phyloP scores from a whole-genome alignment of 306 rosid genomes.

The Pyrus betulifolia region DNA sequence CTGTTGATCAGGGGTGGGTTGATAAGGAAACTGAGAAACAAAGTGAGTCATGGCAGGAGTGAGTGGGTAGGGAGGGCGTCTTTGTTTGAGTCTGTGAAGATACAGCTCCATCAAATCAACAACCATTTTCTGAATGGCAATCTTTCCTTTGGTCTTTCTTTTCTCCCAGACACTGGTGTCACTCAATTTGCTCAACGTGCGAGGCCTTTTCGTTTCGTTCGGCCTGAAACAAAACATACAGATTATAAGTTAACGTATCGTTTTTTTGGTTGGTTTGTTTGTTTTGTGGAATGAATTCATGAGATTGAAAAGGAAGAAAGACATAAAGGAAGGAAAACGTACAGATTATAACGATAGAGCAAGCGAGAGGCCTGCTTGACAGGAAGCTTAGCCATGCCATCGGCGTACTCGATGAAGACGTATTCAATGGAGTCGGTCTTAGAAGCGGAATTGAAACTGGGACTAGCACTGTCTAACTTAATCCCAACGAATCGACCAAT shows the following conservation, averaged over 20 bases:
- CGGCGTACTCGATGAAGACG: conserved; percentile 87
- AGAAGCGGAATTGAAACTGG: conserved; percentile 9
- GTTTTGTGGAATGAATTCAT: background rate
- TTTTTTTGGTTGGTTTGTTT: background rate
- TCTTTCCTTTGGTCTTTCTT: conserved; percentile 75
- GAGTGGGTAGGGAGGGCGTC: conserved; percentile 63
- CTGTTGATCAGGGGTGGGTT: conserved; percentile 86
- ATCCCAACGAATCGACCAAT: conserved; percentile 84
- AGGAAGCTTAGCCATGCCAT: conserved; percentile 96
- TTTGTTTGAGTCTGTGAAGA: conserved; percentile 82
- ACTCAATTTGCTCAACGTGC: conserved; percentile 69
- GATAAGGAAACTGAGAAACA: conserved; percentile 54
- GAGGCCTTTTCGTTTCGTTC: conserved; percentile 70
- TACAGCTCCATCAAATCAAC: conserved; percentile 96
- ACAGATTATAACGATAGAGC: conserved; percentile 92
- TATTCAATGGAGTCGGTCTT: conserved; percentile 36
- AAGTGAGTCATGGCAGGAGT: conserved; percentile 46
- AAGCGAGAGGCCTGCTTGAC: conserved; percentile 77
- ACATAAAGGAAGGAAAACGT: conserved; percentile 14
- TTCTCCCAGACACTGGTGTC: conserved; percentile 78
- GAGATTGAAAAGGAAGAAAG: background rate
- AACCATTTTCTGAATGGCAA: conserved; percentile 95
- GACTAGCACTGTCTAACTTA: conserved; percentile 55
- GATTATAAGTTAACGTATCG: background rate
- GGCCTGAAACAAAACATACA: conserved; percentile 48